A percentile compares a stretch with the other conserved stretches of the same genome.
Evolutionary conservation across 2,329 filamentous ascomycete species (phyloP).

Genomic region (Neopestalotiopsis rosae): DNA sequence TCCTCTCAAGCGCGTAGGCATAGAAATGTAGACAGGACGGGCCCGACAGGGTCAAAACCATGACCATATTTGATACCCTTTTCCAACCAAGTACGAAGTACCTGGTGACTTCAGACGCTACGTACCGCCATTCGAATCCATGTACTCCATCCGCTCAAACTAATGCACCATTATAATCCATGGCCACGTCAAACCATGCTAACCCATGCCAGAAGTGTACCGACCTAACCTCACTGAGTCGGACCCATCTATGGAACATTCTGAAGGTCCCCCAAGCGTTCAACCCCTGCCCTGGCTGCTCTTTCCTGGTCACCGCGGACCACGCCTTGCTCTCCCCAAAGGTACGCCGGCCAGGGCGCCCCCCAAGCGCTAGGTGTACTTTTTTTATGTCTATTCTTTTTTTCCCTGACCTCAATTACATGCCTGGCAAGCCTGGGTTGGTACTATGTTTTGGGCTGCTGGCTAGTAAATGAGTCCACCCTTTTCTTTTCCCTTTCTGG

Average conservation of each 20-base stretch:
- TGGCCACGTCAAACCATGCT: neutral
- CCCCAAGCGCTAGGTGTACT: slow-evolving; percentile 13
- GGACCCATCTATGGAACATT: neutral
- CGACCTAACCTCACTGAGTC: neutral
- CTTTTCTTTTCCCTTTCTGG: slow-evolving; percentile 9
- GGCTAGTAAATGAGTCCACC: slow-evolving; percentile 21
- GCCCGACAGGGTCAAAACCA: neutral
- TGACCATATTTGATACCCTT: neutral
- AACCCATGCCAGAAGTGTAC: slow-evolving; percentile 1
- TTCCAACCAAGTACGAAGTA: neutral
- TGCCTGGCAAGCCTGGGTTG: slow-evolving; percentile 8
- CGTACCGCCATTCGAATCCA: too few relatives aligned
- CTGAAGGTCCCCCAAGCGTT: neutral
- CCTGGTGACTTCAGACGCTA: too few relatives aligned
- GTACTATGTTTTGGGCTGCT: slow-evolving; percentile 15
- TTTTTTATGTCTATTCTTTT: slow-evolving; percentile 5
- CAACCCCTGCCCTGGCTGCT: neutral
- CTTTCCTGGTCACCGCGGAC: neutral
- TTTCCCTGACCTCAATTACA: slow-evolving; percentile 18
- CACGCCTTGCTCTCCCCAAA: slow-evolving; percentile 10
- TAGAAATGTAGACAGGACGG: neutral
- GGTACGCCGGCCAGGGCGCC: neutral
- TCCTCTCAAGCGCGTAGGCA: neutral
- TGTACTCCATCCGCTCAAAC: neutral
- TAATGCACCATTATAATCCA: neutral